A percentile compares a stretch with the other conserved stretches of the same genome.
phyloP scores from a whole-genome alignment of 1,284 basidiomycete genomes.

The Taiwanofungus camphoratus region DNA sequence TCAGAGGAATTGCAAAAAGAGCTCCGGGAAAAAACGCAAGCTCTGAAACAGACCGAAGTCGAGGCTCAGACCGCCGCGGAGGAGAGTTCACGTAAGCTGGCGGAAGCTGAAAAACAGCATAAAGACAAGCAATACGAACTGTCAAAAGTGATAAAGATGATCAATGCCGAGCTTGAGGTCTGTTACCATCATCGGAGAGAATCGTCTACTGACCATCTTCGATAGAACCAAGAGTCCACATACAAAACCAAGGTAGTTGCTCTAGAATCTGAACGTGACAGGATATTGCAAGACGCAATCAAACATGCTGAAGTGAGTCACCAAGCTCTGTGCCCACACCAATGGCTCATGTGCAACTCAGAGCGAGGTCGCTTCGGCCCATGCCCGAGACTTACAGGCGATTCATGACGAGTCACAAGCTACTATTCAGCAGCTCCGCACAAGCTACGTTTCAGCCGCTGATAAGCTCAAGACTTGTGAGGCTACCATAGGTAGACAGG shows the following conservation, averaged over 20 bases:
- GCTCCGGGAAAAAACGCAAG: slow-evolving; percentile 36
- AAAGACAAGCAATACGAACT: slow-evolving; percentile 49
- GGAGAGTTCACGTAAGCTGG: slow-evolving; percentile 41
- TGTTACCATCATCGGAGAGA: slow-evolving; percentile 15
- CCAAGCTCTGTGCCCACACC: neutral
- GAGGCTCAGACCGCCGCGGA: slow-evolving; percentile 41
- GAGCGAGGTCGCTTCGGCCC: slow-evolving; percentile 61
- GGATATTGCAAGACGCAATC: slow-evolving; percentile 62
- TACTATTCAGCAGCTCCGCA: slow-evolving; percentile 63
- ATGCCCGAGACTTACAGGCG: slow-evolving; percentile 63
- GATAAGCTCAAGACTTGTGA: slow-evolving; percentile 54
- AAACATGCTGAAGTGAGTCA: slow-evolving; percentile 66
- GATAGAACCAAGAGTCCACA: slow-evolving; percentile 60
- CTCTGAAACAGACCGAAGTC: slow-evolving; percentile 44
- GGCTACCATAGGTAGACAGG: slow-evolving; percentile 47
- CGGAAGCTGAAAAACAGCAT: slow-evolving; percentile 42
- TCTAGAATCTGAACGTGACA: slow-evolving; percentile 62
- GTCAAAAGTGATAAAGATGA: slow-evolving; percentile 49
- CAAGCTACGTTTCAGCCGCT: slow-evolving; percentile 52
- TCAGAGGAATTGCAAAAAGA: slow-evolving; percentile 43
- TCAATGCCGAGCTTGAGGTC: slow-evolving; percentile 62
- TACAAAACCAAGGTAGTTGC: slow-evolving; percentile 62
- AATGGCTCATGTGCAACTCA: slow-evolving; percentile 24
- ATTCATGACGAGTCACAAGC: slow-evolving; percentile 61
- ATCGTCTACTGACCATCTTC: slow-evolving; percentile 1